These are phyloP conservation scores for Musa schizocarpa DNA, from an alignment of 176 grass and related monocot species.

Conservation along the genomic window DNA sequence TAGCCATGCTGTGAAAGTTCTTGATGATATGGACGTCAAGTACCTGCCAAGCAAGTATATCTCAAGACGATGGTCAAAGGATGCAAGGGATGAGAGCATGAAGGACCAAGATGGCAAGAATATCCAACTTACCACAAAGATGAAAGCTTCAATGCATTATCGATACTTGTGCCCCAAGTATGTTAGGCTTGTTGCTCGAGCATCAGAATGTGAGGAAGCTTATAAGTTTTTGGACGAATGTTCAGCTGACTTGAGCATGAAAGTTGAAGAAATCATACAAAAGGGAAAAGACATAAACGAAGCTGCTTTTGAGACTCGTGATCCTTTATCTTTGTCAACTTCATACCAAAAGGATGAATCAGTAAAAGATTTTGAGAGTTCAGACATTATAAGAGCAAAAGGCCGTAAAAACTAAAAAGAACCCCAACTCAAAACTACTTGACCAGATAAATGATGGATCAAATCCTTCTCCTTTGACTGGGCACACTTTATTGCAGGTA, in stretches of 20 bases:
- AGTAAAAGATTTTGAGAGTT: constrained; percentile 9
- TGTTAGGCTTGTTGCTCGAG: constrained; percentile 35
- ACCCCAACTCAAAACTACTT: not conserved
- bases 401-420: not conserved
- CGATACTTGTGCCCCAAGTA: constrained; percentile 43
- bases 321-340: constrained; percentile 39
- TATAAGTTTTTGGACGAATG: constrained; percentile 39
- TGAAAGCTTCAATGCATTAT: constrained; percentile 51
- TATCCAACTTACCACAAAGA: constrained; percentile 34
- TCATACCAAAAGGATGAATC: constrained; percentile 18
- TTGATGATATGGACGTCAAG: constrained; percentile 68
- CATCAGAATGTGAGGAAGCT: constrained; percentile 57
- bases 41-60: constrained; percentile 46
- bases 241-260: constrained; percentile 34
- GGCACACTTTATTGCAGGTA: not conserved
- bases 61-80: constrained; percentile 51
- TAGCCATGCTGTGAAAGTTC: constrained; percentile 57
- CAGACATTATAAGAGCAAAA: not conserved
- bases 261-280: constrained; percentile 43
- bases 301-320: constrained; percentile 22
- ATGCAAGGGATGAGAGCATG: constrained; percentile 25
- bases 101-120: constrained; percentile 20
- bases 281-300: constrained; percentile 46
- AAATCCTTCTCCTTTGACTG: not conserved
- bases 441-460: not conserved